Evolutionary conservation across 1,284 basidiomycete species (phyloP).

Genomic region (Anthracocystis setariae): DNA sequence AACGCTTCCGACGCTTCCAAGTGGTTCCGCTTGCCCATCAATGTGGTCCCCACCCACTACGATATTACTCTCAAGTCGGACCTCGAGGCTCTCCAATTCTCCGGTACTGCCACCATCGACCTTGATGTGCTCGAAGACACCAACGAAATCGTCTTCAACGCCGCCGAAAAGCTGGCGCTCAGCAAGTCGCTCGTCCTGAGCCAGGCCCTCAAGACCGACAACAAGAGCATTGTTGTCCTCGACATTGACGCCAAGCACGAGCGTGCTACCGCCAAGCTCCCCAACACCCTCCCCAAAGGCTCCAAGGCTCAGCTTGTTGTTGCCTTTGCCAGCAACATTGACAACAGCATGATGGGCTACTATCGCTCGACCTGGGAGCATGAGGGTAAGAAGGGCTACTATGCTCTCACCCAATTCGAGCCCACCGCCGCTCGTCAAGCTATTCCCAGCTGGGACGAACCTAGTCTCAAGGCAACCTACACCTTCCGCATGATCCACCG

Average conservation of each 20-base stretch:
- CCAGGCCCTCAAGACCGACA: constrained; percentile 73
- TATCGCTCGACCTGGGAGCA: constrained; percentile 67
- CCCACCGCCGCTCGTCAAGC: constrained; percentile 81
- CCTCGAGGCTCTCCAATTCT: constrained; percentile 78
- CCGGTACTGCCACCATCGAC: constrained; percentile 82
- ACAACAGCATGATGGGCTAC: constrained; percentile 68
- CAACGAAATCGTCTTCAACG: constrained; percentile 63
- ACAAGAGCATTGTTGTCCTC: constrained; percentile 71
- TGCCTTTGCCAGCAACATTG: constrained; percentile 60
- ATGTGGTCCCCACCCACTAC: constrained; percentile 83
- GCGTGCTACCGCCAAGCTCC: constrained; percentile 56
- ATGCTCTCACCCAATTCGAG: constrained; percentile 71
- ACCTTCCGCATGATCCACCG: constrained; percentile 84
- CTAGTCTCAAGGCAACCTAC: constrained; percentile 88
- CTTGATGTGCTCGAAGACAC: constrained; percentile 79
- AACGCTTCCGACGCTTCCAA: constrained; percentile 51
- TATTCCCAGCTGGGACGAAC: constrained; percentile 84
- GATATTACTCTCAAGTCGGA: constrained; percentile 82
- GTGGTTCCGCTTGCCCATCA: constrained; percentile 78
- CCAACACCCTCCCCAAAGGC: constrained; percentile 54
- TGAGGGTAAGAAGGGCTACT: constrained; percentile 69
- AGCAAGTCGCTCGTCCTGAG: constrained; percentile 76
- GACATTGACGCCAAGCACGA: constrained; percentile 68
- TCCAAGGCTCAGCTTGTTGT: constrained; percentile 57
- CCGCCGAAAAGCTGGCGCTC: constrained; percentile 76